Evolutionary conservation across 192 early-diverging fungal species (phyloP).

Genomic region (Coemansia sp.): DNA sequence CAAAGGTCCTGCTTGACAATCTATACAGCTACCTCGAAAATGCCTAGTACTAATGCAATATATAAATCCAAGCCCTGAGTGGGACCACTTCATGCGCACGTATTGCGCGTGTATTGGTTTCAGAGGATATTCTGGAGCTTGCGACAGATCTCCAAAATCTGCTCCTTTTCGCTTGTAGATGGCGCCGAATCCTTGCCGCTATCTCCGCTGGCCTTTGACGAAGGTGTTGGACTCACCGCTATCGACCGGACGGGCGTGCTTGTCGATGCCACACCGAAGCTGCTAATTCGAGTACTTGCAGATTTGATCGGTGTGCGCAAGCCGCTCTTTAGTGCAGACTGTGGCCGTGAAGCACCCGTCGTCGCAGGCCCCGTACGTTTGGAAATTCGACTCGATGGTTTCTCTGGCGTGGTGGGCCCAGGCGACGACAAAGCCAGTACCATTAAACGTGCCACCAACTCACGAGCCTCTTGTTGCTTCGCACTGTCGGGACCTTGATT

Average conservation of each 20-base stretch:
- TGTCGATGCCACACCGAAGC: conserved; percentile 50
- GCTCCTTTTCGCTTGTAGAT: conserved; percentile 24
- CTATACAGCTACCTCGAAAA: not conserved
- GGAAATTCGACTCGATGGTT: conserved; percentile 27
- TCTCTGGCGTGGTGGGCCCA: conserved; percentile 25
- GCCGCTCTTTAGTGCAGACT: conserved; percentile 19
- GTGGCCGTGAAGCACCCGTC: conserved; percentile 4
- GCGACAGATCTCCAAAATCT: conserved; percentile 51
- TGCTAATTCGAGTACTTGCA: conserved; percentile 43
- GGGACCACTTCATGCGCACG: not conserved
- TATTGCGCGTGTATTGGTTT: conserved; percentile 3
- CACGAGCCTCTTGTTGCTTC: conserved; percentile 46
- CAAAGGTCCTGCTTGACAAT: not conserved
- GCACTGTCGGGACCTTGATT: conserved; percentile 2
- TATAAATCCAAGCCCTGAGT: not conserved
- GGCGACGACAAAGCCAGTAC: conserved; percentile 46
- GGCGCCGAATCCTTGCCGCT: conserved; percentile 22
- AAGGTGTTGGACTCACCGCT: conserved; percentile 34
- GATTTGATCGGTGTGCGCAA: conserved; percentile 35
- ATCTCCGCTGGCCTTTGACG: conserved; percentile 22
- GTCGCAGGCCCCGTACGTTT: conserved; percentile 21
- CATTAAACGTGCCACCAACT: conserved; percentile 51
- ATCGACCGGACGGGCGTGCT: conserved; percentile 46
- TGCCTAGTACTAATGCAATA: not conserved
- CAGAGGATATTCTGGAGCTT: conserved; percentile 42